Base-by-base conservation (phyloP, 2,329 filamentous ascomycete genomes). In the Colletotrichum eremochloae region DNA sequence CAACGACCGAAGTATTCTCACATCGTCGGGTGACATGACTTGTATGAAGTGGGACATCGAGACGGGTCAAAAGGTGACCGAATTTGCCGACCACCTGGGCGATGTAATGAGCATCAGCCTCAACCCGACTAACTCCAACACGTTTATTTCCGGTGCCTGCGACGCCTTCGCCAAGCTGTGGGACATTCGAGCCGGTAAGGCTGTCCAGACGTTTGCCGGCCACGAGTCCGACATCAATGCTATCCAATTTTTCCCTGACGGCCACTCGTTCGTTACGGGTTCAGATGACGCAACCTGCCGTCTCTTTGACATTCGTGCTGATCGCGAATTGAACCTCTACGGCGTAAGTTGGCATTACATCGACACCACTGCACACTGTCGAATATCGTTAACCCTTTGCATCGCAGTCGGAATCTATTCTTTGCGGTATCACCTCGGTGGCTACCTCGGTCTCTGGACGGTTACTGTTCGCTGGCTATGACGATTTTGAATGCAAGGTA, bases 41-140 rank as follows among this genome's bases (percentile, higher is more conserved):
- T 99, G 96, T 83, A 98, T 98, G 92, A 94, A 98, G 80, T 99
- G 96, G 96, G 96, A 99, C 86, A 96, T 99, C 75, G 96, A 99
- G 85, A 97, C 96, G 0, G 96, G 96, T 69, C 94, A 95, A 76
- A 98, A 98, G 86, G 93, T 97, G 53, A 97, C 95, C 80, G 96
- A 99, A 82, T 99, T 98, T 77, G 96, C 96, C 80, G 96, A 99
- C 84, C 96, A 99, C 82, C 89, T 99, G 14, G 96, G 96, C 81
- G 96, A 99, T 80, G 96, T 99, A 77, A 99, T 99, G 96, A 98
- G 96, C 87, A 95, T 98, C 85, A 98, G 96, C 89, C 94, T 99
- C 84, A 98, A 99, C 86, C 96, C 96, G 1, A 97, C 97, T 74
- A 98, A 98, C 86, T 95, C 97, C 84, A 98, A 98, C 85, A 96